phyloP scores from a whole-genome alignment of 768 basidiomycete genomes.

The Lactarius pseudohatsudake region DNA sequence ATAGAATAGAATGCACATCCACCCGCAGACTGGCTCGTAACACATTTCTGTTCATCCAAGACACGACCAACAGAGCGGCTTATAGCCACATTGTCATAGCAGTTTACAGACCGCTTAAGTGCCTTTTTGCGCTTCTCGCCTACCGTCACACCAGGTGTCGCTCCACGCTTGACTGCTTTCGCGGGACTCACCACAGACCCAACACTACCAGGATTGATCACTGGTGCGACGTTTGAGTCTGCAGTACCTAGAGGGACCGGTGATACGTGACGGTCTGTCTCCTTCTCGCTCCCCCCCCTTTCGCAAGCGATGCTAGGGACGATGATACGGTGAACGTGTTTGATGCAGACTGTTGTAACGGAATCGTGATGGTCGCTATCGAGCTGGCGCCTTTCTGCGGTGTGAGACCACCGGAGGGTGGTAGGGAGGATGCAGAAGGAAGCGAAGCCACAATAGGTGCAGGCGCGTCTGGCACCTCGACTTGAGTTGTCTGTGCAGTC shows the following conservation, averaged over 20 bases:
- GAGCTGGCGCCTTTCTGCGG: conserved; percentile 31
- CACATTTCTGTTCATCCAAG: neutral
- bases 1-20: conserved; percentile 12
- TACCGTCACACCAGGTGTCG: conserved; percentile 49
- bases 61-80: neutral
- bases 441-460: conserved; percentile 35
- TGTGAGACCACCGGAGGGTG: conserved; percentile 37
- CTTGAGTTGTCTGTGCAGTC: conserved; percentile 35
- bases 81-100: neutral
- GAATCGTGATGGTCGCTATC: conserved; percentile 39
- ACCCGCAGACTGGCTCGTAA: neutral
- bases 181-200: conserved; percentile 39
- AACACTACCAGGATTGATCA: conserved; percentile 9
- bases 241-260: conserved; percentile 71
- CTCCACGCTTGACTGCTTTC: conserved; percentile 71
- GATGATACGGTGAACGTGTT: conserved; percentile 41
- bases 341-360: conserved; percentile 41
- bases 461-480: conserved; percentile 34
- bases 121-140: conserved; percentile 90
- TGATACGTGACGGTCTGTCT: conserved; percentile 63
- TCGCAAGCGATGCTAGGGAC: conserved; percentile 38
- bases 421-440: conserved; percentile 35
- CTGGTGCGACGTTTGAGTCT: conserved; percentile 57
- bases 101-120: conserved; percentile 64
- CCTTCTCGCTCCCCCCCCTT: conserved; percentile 30